Percentiles rank a stretch among this genome's conserved stretches.
Evolutionary conservation across 495 filamentous ascomycete species (phyloP).

Genomic region (Hyaloscypha finlandica): DNA sequence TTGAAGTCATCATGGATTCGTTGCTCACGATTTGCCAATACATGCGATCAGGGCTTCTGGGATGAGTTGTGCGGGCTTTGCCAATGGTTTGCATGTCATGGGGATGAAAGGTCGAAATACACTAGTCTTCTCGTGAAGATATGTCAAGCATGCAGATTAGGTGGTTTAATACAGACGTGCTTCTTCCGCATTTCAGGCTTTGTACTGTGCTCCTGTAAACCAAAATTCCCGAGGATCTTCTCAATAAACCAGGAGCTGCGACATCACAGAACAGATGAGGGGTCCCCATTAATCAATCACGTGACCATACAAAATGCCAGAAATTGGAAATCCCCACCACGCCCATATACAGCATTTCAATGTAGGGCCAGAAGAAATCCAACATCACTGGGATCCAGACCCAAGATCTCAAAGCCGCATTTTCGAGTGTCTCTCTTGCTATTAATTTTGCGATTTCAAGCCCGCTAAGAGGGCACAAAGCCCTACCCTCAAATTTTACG

Average conservation of each 20-base stretch:
- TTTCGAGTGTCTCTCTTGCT: neutral
- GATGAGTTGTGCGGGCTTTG: slow-evolving; percentile 32
- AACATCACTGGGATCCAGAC: too few species aligned
- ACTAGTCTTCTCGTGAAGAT: slow-evolving; percentile 23
- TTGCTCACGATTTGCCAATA: slow-evolving; percentile 15
- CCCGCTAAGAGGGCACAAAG: slow-evolving; percentile 16
- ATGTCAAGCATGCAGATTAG: slow-evolving; percentile 27
- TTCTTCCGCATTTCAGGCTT: slow-evolving; percentile 25
- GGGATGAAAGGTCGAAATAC: slow-evolving; percentile 23
- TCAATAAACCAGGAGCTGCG: neutral
- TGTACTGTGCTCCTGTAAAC: neutral
- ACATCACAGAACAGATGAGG: neutral
- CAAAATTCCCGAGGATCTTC: neutral
- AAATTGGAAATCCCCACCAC: too few species aligned
- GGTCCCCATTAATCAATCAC: too few species aligned
- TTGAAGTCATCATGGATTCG: slow-evolving; percentile 11
- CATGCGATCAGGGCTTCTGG: slow-evolving; percentile 24
- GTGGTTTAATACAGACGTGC: slow-evolving; percentile 33
- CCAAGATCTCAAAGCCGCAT: neutral
- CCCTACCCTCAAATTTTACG: slow-evolving; percentile 23
- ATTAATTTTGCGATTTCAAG: neutral
- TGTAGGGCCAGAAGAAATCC: too few species aligned
- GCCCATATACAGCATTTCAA: too few species aligned
- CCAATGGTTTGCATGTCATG: slow-evolving; percentile 30
- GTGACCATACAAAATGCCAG: too few species aligned